phyloP scores from a whole-genome alignment of 768 basidiomycete genomes.

The Pulveroboletus sp. region DNA sequence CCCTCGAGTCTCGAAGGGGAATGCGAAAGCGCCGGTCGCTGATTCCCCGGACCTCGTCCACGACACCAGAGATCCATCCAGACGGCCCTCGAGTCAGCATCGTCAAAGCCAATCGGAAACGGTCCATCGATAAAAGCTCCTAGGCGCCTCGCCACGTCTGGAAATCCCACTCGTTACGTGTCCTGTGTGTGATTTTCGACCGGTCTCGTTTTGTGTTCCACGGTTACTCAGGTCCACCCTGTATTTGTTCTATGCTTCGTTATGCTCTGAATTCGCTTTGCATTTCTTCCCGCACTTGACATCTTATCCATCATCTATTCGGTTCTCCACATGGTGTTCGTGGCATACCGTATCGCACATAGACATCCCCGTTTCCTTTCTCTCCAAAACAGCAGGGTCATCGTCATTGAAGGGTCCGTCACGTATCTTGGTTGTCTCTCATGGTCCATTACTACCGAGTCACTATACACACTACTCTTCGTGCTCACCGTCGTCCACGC shows the following conservation, averaged over 20 bases:
- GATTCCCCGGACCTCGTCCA: slow-evolving; percentile 26
- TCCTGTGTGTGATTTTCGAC: slow-evolving; percentile 10
- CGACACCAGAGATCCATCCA: slow-evolving; percentile 22
- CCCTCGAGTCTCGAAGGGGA: slow-evolving; percentile 63
- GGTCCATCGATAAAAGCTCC: slow-evolving; percentile 24
- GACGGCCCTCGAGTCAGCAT: slow-evolving; percentile 22
- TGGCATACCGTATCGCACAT: slow-evolving; percentile 28
- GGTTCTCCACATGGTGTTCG: slow-evolving; percentile 9
- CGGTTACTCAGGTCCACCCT: slow-evolving; percentile 1
- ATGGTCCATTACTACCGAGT: slow-evolving; percentile 7
- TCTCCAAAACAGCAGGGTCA: slow-evolving; percentile 3
- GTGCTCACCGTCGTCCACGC: neutral
- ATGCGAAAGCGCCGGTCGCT: slow-evolving; percentile 46
- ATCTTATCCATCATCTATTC: slow-evolving; percentile 33
- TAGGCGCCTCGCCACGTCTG: slow-evolving; percentile 8
- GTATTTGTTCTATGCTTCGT: slow-evolving; percentile 17
- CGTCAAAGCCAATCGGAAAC: slow-evolving; percentile 26
- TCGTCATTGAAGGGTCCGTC: slow-evolving; percentile 5
- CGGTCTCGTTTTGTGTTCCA: neutral
- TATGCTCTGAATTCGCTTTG: slow-evolving; percentile 24
- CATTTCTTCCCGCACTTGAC: slow-evolving; percentile 5
- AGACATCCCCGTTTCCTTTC: slow-evolving; percentile 10
- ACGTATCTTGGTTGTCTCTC: slow-evolving; percentile 5
- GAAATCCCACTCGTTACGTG: slow-evolving; percentile 1
- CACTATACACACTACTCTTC: slow-evolving; percentile 1